Conservation (phyloP, 2,329 filamentous ascomycete species). For the Reticulascus tulasneorum region DNA sequence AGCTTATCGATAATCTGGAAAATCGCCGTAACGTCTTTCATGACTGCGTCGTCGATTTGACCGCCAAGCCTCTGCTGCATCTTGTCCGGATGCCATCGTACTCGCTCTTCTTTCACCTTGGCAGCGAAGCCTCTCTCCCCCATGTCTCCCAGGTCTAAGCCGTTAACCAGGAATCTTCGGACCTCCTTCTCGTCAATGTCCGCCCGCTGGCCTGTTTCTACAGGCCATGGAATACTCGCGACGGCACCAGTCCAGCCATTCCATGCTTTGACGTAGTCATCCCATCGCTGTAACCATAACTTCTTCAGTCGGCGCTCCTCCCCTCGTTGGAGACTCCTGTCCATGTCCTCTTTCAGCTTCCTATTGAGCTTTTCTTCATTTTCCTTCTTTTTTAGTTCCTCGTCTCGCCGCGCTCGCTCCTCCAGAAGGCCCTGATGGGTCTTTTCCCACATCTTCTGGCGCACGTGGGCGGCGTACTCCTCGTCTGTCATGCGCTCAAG, state of each 20-base stretch:
- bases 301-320: slow-evolving; percentile 56
- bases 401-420: slow-evolving; percentile 62
- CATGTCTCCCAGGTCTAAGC: slow-evolving; percentile 35
- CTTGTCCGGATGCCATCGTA: slow-evolving; percentile 97
- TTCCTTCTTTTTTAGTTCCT: slow-evolving; percentile 45
- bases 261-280: slow-evolving; percentile 64
- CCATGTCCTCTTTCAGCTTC: slow-evolving; percentile 50
- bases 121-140: slow-evolving; percentile 43
- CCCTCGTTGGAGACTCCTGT: slow-evolving; percentile 63
- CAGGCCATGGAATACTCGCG: slow-evolving; percentile 65
- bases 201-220: slow-evolving; percentile 53
- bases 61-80: slow-evolving; percentile 84
- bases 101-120: slow-evolving; percentile 74
- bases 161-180: slow-evolving; percentile 62
- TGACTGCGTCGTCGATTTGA: slow-evolving; percentile 64
- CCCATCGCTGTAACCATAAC: slow-evolving; percentile 59
- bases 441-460: slow-evolving; percentile 92
- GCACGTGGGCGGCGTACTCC: slow-evolving; percentile 82
- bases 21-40: slow-evolving; percentile 79
- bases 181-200: slow-evolving; percentile 59
- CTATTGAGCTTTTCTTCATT: slow-evolving; percentile 46
- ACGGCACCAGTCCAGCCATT: slow-evolving; percentile 41
- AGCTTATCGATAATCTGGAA: slow-evolving; percentile 87
- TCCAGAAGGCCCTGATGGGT: slow-evolving; percentile 80
- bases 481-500: slow-evolving; percentile 89